These are phyloP conservation scores for Cutaneotrichosporon dermatis DNA, from an alignment of 1,284 basidiomycete genomes.

Conservation along the genomic window DNA sequence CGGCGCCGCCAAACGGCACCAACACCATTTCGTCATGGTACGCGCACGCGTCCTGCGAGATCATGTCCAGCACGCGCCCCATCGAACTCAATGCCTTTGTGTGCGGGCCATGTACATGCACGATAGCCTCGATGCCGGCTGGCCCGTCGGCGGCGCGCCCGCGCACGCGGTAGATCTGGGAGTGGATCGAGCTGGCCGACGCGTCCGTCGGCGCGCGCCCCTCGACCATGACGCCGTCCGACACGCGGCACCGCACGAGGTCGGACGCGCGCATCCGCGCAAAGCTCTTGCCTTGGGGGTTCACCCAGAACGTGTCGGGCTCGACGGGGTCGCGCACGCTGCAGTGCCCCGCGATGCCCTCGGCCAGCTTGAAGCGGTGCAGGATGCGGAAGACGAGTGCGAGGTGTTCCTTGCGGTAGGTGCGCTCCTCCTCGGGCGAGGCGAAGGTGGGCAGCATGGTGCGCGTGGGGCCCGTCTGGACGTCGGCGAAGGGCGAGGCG, in stretches of 20 bases:
- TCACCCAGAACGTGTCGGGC: slow-evolving; percentile 43
- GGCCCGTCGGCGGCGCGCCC: slow-evolving; percentile 27
- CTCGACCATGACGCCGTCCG: slow-evolving; percentile 35
- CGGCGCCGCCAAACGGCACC: slow-evolving; percentile 42
- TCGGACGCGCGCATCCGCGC: slow-evolving; percentile 36
- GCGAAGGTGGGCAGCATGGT: slow-evolving; percentile 34
- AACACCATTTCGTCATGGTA: slow-evolving; percentile 36
- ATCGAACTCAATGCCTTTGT: slow-evolving; percentile 37
- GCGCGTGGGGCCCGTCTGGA: slow-evolving; percentile 32
- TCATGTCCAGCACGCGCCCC: slow-evolving; percentile 38
- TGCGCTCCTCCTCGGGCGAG: slow-evolving; percentile 30
- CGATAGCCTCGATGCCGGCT: slow-evolving; percentile 34
- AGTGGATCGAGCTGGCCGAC: slow-evolving; percentile 37
- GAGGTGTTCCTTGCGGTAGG: slow-evolving; percentile 42
- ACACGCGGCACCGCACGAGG: slow-evolving; percentile 29
- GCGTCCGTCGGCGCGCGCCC: slow-evolving; percentile 36
- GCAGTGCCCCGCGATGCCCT: slow-evolving; percentile 44
- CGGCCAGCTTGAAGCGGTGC: slow-evolving; percentile 32
- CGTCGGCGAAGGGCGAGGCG: slow-evolving; percentile 32
- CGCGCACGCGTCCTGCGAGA: slow-evolving; percentile 42
- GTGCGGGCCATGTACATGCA: slow-evolving; percentile 43
- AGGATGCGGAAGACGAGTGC: slow-evolving; percentile 39
- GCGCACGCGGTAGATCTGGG: slow-evolving; percentile 32
- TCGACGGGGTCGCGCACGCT: slow-evolving; percentile 39
- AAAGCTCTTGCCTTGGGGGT: slow-evolving; percentile 40